Base-by-base conservation (phyloP, 345 rosid genomes). In the Xanthoceras sorbifolium region DNA sequence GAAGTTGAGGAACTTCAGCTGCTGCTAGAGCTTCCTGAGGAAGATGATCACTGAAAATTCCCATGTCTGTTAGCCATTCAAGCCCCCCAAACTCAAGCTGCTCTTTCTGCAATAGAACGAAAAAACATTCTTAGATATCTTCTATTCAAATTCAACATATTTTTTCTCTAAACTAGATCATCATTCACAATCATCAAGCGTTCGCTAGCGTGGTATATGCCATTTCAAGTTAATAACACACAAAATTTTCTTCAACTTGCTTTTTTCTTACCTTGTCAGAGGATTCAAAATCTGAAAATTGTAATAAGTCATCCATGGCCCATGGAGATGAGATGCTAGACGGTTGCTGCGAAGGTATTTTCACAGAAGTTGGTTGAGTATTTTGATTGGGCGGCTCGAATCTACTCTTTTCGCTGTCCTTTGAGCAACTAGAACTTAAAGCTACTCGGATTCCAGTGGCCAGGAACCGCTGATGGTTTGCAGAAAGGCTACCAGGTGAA, bases 401-500 rank as follows among this genome's bases (percentile, higher is more conserved):
- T 14, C 65, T 81, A 79, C 70, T 86, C 83, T 77, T 87, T 44
- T 86, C 82, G 8, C 79, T 42, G 17, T 83, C 89, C 74, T 83
- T 83, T 78, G 77, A 65, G 77, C 97, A 90, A 63, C 83, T 85
- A 28, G 97, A 90, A 78, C 83, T 91, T 29, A 93, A 77, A 70
- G 91, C 97, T 36, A 96, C 98, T 32, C 89, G 84, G 70, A 96
- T 93, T 62, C 99, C 99, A 6, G 99, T 93, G 64, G 98, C 98
- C 36, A 96, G 83, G 78, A 92, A 89, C 83, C 98, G 79, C 88
- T 87, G 98, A 84, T 96, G 99, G 77, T 92, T 91, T 0, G 94
- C 99, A 29, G 99, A 84, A 28, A 90, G 94, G 75, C 90, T 88
- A 69, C 93, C 91, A 12, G 90, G 86, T 0, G 85, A 82, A 77